Evolutionary conservation across 768 basidiomycete genomes (phyloP).

Genomic region (Lentinula lateritia): DNA sequence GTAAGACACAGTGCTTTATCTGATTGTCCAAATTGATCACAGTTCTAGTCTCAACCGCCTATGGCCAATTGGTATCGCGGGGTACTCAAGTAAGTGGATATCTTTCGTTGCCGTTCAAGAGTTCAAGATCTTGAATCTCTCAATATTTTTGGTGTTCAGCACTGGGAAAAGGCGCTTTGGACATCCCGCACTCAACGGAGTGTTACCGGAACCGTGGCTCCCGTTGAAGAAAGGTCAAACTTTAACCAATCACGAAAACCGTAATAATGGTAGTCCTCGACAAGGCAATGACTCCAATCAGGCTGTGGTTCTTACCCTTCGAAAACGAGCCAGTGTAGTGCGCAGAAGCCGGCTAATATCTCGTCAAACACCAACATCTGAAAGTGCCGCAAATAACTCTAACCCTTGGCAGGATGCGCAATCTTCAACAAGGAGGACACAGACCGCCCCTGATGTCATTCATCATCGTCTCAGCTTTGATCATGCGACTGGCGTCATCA

Average conservation of each 20-base stretch:
- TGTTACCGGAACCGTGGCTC: conserved; percentile 91
- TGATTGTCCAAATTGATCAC: conserved; percentile 8
- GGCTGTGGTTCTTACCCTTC: conserved; percentile 78
- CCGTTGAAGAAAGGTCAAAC: conserved; percentile 82
- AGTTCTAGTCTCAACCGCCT: conserved; percentile 80
- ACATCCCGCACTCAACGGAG: conserved; percentile 91
- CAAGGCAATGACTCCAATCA: conserved; percentile 39
- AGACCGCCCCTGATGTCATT: conserved; percentile 18
- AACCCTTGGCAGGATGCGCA: conserved; percentile 64
- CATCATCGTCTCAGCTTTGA: conserved; percentile 77
- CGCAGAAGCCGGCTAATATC: conserved; percentile 24
- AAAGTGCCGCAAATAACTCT: conserved; percentile 11
- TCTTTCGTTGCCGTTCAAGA: neutral
- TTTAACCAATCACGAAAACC: conserved; percentile 53
- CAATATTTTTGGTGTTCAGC: conserved; percentile 30
- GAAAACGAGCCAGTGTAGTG: conserved; percentile 59
- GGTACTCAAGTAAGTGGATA: conserved; percentile 68
- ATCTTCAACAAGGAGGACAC: conserved; percentile 22
- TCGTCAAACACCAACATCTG: neutral
- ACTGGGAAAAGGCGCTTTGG: conserved; percentile 95
- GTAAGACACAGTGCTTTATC: conserved; percentile 29
- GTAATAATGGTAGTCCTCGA: conserved; percentile 26
- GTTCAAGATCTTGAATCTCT: neutral
- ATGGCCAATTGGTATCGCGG: conserved; percentile 95
- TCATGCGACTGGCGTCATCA: conserved; percentile 82